Percentiles rank a stretch among this genome's conserved stretches.
phyloP scores from a whole-genome alignment of 257 asterid species.

The Fraxinus anomala region DNA sequence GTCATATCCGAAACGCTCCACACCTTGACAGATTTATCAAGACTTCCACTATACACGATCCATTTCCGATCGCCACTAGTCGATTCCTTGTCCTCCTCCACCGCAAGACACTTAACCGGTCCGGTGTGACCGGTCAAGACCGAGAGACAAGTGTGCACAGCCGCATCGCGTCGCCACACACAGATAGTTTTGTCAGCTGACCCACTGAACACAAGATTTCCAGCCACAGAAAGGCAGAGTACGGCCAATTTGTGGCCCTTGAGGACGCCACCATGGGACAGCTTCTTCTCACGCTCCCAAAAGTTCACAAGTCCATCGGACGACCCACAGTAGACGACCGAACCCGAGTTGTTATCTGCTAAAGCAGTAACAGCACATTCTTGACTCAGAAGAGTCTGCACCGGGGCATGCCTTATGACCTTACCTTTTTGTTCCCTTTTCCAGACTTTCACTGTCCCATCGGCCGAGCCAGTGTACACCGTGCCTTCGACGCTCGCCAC shows the following conservation, averaged over 20 bases:
- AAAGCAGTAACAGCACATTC: conserved; percentile 64
- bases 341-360: conserved; percentile 37
- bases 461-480: conserved; percentile 68
- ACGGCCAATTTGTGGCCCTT: conserved; percentile 66
- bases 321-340: conserved; percentile 54
- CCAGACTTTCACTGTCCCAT: conserved; percentile 68
- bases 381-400: conserved; percentile 43
- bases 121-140: conserved; percentile 60
- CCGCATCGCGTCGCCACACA: conserved; percentile 64
- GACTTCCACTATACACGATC: conserved; percentile 64
- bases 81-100: conserved; percentile 47
- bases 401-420: conserved; percentile 29
- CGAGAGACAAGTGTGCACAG: conserved; percentile 42
- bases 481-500: conserved; percentile 39
- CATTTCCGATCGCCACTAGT: conserved; percentile 39
- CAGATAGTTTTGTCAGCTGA: conserved; percentile 60
- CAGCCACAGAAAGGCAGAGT: conserved; percentile 54
- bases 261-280: conserved; percentile 53
- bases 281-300: conserved; percentile 44
- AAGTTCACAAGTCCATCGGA: conserved; percentile 66
- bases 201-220: conserved; percentile 55
- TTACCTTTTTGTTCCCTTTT: conserved; percentile 39
- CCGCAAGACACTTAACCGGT: conserved; percentile 70
- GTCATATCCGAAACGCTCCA: conserved; percentile 61
- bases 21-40: conserved; percentile 63